Evolutionary conservation across 257 asterid genomes (phyloP).

Genomic region (Penstemon barbatus): DNA sequence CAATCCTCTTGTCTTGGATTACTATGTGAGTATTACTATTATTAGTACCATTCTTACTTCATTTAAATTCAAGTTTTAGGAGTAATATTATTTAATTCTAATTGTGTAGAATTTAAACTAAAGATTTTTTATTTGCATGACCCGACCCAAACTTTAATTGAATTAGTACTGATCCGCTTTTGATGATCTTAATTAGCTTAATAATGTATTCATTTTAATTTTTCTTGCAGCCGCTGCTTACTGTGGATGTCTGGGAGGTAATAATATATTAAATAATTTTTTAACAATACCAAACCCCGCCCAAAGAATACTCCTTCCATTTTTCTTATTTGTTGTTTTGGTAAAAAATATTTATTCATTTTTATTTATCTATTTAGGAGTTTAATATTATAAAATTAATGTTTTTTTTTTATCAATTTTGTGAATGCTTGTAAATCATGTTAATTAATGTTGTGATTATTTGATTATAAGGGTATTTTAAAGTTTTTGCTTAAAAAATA

Average conservation of each 20-base stretch:
- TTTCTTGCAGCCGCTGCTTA: conserved; percentile 84
- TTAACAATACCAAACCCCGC: too few relatives aligned
- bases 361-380: too few relatives aligned
- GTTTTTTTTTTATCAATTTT: too few relatives aligned
- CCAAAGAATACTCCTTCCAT: neutral
- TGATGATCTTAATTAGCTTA: neutral
- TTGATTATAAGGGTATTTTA: too few relatives aligned
- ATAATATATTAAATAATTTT: neutral
- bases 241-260: conserved; percentile 99
- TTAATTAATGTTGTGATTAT: too few relatives aligned
- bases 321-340: neutral
- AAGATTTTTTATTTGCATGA: neutral
- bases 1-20: conserved; percentile 94
- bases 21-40: conserved; percentile 67
- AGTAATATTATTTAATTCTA: neutral
- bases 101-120: too few relatives aligned
- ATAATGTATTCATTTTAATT: neutral
- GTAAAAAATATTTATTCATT: too few relatives aligned
- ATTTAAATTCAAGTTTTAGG: neutral
- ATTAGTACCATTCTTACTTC: too few relatives aligned
- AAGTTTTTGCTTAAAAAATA: too few relatives aligned
- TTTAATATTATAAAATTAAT: too few relatives aligned
- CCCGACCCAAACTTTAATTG: neutral
- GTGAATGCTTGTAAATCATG: too few relatives aligned
- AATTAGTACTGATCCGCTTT: neutral